Base-by-base conservation (phyloP, 148 eudicot species). In the Chenopodium quinoa region DNA sequence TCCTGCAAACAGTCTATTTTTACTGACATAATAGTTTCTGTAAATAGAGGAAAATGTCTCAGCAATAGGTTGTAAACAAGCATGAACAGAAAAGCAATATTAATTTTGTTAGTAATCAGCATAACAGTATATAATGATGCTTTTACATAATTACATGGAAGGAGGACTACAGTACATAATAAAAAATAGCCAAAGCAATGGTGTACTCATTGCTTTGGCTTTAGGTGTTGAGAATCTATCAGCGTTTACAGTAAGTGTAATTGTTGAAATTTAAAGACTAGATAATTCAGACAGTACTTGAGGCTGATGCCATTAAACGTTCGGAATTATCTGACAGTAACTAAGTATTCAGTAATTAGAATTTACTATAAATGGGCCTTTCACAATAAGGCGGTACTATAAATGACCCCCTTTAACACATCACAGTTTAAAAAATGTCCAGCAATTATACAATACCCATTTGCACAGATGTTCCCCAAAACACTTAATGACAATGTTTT, bases 51-150 rank as follows among this genome's bases (percentile, higher is more conserved):
- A 6, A 4, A 1, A 52, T 50, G 34, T 13, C 7, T 48, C 2
- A 72, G 34, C 75, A 81, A 75, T 25, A 66, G 31, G 40, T 12
- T 14, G 74, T 56, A 74, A 79, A 52, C 29, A 69, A 68, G 75
- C 75, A 66, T 68, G 29, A 13, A 68, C 27, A 68, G 0, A 7
- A 40, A 29, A 50, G 13, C 58, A 12, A 78, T 32, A 46, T 65
- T 60, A 47, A 34, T 34, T 32, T 23, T 37, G 27, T 44, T 63
- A 37, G 6, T 17, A 23, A 23, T 6, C n/a, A 12, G 9, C 4
- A 2, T 25, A 50, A 50, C 14, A 50, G 54, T n/a, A 69, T 31
- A 40, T 1, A 72, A 11, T 2, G 44, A 40, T 14, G 69, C 58
- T 80, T 44, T 58, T 71, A 34, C 27, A 27, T 27, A 27, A 27